phyloP scores from a whole-genome alignment of 225 moss, liverwort and hornwort species.

The Antitrichia curtipendula region DNA sequence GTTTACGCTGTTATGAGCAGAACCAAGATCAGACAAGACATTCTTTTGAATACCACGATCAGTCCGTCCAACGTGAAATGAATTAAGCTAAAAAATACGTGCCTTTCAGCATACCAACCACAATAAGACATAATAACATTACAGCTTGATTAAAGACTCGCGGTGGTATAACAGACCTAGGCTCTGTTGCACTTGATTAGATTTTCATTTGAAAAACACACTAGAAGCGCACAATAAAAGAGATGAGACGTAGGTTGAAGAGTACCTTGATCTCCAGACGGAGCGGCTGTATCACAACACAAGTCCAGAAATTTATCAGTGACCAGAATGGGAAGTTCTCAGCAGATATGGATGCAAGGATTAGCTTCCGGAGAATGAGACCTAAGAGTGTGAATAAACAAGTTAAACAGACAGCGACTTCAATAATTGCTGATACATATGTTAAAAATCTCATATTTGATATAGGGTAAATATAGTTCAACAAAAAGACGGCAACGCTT shows the following conservation, averaged over 20 bases:
- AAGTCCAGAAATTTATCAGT: background rate
- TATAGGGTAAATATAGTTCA: background rate
- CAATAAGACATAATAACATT: background rate
- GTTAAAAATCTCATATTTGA: background rate
- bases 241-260: background rate
- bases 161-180: background rate
- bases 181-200: background rate
- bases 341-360: background rate
- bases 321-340: background rate
- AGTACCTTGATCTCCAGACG: conserved; percentile 35
- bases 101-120: background rate
- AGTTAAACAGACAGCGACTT: background rate
- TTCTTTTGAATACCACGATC: background rate
- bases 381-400: background rate
- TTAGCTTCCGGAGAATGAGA: background rate
- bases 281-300: conserved; percentile 21
- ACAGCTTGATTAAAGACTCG: background rate
- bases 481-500: background rate
- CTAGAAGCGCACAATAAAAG: background rate
- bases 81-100: background rate
- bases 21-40: background rate
- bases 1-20: conserved; percentile 53
- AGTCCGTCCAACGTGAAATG: background rate
- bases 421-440: background rate
- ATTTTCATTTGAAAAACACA: background rate